Evolutionary conservation across 2,329 filamentous ascomycete species (phyloP), one percentile per base, ranked within the genome.

Genomic region (Aspergillus costaricaensis): DNA sequence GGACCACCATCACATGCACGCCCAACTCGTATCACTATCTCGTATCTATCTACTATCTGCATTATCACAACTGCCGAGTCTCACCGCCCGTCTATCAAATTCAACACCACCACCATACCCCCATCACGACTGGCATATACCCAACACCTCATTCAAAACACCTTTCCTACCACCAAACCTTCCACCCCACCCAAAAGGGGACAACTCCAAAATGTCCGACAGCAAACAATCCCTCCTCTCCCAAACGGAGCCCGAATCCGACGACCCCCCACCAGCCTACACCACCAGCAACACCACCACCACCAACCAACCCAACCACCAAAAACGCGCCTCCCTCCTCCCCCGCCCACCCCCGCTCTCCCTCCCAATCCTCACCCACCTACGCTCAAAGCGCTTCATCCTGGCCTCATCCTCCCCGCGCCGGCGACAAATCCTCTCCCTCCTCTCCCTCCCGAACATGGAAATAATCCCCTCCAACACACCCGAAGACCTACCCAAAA

Each of bases 401-500:
- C 88, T 99, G 27, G 95, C 95, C 55, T 97, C 93, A 2, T 87
- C 90, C 19, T 97, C 93, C 1, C 95, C 95, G 0, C 85, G 95
- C 48, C 85, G 95, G 57, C 90, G 88, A 76, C 88, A 91, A 65
- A 86, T 99, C 9, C 86, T 99, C 44, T 86, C 76, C 55, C 75
- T 93, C 85, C 84, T 97, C 62, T 92, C 93, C 66, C 85, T 98
- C 10, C 85, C 82, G 2, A 88, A 92, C 72, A 78, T 97, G 72
- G 93, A 98, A 77, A 86, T 97, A 70, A 84, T 89, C 62, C 92
- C 95, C 15, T 96, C 92, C 44, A 88, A 85, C 57, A 88, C 91
- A 65, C 89, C 91, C 55, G 95, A 99, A 80, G 85, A 98, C 79
- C 85, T 96, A 57, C 85, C 91, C 69, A 96, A 98, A 76, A 76